Base-by-base conservation (phyloP, 208 protist genomes). In the Trypanosoma brucei region DNA sequence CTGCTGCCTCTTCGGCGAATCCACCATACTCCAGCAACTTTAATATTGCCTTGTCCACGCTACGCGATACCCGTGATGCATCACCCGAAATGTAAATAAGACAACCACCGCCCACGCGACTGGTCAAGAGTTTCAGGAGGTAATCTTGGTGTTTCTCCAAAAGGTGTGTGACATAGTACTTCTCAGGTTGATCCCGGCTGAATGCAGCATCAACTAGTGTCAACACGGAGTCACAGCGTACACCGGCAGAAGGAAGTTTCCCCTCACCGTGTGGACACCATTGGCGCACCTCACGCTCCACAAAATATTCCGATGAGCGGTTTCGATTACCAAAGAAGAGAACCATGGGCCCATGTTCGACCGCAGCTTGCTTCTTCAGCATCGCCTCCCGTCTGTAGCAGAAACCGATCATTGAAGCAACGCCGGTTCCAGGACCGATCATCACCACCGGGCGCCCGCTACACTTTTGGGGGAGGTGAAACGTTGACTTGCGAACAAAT, bases 351-450 rank as follows among this genome's bases (percentile, higher is more conserved):
- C 68, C 85, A 63, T 61, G 77, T 36, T 35, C 31, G 30, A 45
- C 51, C 31, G 8, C 42, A 2, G 75, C 71, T 11, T 86, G 61
- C 57, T 68, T 65, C 34, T 80, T 75, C 73, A 87, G 76, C 14
- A 92, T 51, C 7, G 72, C 75, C 62, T 86, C 78, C 7, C 84
- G 78, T 42, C 84, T 80, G 72, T 93, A 79, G 62, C 79, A 83
- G 14, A 96, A 77, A 1, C 83, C 84, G 11, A 93, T 64, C 66
- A 95, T 79, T 14, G 88, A 78, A 0, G 87, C 86, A 6, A 96
- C 76, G 34, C 96, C 96, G 4, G 94, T 98, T 50, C 96, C 96
- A 0, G 94, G 88, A 14, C 91, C 94, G 62, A 98, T 93, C 86
- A 97, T 93, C 14, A 97, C 64, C 4, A 97, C 51, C 6, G 92